phyloP scores from a whole-genome alignment of 2,329 filamentous ascomycete genomes.

The Cyanodermella asteris region DNA sequence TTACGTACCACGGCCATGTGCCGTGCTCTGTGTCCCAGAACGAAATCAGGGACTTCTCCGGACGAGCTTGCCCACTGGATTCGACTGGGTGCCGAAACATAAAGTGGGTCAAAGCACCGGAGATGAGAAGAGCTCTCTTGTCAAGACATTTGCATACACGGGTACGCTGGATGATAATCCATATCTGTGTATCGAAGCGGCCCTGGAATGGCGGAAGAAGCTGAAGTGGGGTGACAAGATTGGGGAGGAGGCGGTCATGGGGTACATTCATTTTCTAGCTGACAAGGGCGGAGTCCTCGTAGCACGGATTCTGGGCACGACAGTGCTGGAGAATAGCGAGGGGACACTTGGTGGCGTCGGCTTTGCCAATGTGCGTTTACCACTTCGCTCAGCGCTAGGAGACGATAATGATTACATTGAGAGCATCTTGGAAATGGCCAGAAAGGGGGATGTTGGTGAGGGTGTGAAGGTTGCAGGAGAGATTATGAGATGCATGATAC shows the following conservation, averaged over 20 bases:
- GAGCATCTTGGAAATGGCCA: no score
- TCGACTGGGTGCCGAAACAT: constrained; percentile 52
- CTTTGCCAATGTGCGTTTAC: constrained; percentile 53
- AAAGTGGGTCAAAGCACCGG: constrained; percentile 16
- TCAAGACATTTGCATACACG: constrained; percentile 51
- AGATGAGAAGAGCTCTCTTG: constrained; percentile 30
- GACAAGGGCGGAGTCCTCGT: constrained; percentile 38
- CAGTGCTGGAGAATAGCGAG: constrained; percentile 44
- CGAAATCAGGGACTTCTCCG: constrained; percentile 57
- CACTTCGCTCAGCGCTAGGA: constrained; percentile 31
- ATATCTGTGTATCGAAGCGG: constrained; percentile 49
- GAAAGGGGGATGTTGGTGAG: constrained; percentile 15
- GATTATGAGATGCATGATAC: constrained; percentile 25
- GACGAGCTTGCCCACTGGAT: constrained; percentile 56
- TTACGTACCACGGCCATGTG: constrained; percentile 55
- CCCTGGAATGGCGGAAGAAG: constrained; percentile 46
- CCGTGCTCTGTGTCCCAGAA: constrained; percentile 55
- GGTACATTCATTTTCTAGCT: constrained; percentile 42
- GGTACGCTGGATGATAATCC: constrained; percentile 54
- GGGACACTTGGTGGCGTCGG: constrained; percentile 42
- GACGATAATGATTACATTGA: no score
- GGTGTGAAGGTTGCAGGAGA: constrained; percentile 30
- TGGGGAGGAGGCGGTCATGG: constrained; percentile 46
- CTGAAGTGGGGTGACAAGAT: constrained; percentile 51
- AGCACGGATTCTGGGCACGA: constrained; percentile 43